Conservation (phyloP, 306 rosid species). For the Coriaria nepalensis region DNA sequence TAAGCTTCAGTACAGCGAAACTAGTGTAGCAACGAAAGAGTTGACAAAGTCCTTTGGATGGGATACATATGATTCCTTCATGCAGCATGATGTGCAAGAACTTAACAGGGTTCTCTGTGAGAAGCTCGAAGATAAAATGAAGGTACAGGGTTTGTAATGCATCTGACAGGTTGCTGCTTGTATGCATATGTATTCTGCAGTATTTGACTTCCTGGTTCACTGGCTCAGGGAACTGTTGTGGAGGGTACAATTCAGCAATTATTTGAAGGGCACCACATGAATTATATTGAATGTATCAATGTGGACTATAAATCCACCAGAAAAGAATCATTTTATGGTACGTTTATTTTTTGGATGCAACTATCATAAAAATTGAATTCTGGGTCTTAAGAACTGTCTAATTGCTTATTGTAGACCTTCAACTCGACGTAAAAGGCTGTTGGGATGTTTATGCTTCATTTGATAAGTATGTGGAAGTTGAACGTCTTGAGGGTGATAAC, state of each 20-base stretch:
- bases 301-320: constrained; percentile 87
- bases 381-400: background rate
- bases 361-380: background rate
- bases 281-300: constrained; percentile 81
- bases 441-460: constrained; percentile 85
- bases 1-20: constrained; percentile 79
- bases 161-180: background rate
- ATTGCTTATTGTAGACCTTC: constrained; percentile 43
- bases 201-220: background rate
- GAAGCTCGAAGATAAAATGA: constrained; percentile 94
- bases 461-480: constrained; percentile 90
- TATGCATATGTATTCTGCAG: no score
- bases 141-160: constrained; percentile 36
- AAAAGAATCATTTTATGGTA: constrained; percentile 95
- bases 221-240: constrained; percentile 83
- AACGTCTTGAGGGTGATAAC: constrained; percentile 86
- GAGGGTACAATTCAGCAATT: constrained; percentile 90
- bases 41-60: constrained; percentile 92
- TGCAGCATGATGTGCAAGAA: constrained; percentile 99
- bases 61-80: constrained; percentile 86
- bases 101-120: constrained; percentile 91
- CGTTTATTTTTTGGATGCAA: constrained; percentile 14
- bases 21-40: constrained; percentile 86
- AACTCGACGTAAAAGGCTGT: constrained; percentile 95
- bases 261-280: constrained; percentile 98